Evolutionary conservation across 768 basidiomycete species (phyloP).

Genomic region (Xerocomellus amylosporus): DNA sequence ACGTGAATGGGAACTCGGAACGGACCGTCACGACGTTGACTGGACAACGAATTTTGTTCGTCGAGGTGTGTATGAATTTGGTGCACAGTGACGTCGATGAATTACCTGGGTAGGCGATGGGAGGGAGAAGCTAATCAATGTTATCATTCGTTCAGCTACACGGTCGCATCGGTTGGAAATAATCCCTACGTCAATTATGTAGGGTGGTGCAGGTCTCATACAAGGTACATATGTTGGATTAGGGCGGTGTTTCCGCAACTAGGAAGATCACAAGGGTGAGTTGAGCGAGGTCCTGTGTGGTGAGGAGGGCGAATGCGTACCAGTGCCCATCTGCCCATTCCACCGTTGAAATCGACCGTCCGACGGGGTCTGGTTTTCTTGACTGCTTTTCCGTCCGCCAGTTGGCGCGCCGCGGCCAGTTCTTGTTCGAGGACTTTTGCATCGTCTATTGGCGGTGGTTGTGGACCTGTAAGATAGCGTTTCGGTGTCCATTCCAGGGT

Average conservation of each 20-base stretch:
- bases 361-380: slow-evolving; percentile 91
- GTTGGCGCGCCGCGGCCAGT: slow-evolving; percentile 65
- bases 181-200: slow-evolving; percentile 77
- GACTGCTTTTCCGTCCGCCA: slow-evolving; percentile 75
- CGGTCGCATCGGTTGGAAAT: slow-evolving; percentile 12
- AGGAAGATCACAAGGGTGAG: neutral
- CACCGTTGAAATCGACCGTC: slow-evolving; percentile 94
- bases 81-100: slow-evolving; percentile 92
- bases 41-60: slow-evolving; percentile 97
- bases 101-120: slow-evolving; percentile 89
- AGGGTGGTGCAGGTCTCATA: slow-evolving; percentile 82
- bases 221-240: slow-evolving; percentile 72
- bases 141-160: slow-evolving; percentile 28
- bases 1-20: slow-evolving; percentile 17
- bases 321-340: slow-evolving; percentile 80
- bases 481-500: slow-evolving; percentile 75
- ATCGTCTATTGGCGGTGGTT: slow-evolving; percentile 79
- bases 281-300: neutral
- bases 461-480: slow-evolving; percentile 60
- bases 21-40: slow-evolving; percentile 92
- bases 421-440: slow-evolving; percentile 75
- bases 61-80: slow-evolving; percentile 96
- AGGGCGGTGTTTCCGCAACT: slow-evolving; percentile 78
- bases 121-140: slow-evolving; percentile 75
- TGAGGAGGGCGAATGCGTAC: slow-evolving; percentile 44